Evolutionary conservation across 768 basidiomycete species (phyloP).

Genomic region (Tulasnella sp.): DNA sequence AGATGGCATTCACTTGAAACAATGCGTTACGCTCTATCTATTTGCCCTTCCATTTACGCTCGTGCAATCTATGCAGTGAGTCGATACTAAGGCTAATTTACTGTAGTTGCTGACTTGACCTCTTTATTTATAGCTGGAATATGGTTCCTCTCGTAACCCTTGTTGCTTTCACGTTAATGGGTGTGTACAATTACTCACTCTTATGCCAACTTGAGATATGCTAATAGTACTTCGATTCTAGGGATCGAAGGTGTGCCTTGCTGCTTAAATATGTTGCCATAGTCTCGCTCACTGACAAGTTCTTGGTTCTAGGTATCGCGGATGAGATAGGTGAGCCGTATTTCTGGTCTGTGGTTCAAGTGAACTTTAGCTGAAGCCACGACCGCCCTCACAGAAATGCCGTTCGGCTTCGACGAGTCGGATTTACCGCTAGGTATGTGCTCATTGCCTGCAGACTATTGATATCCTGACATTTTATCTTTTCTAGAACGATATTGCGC

Average conservation of each 20-base stretch:
- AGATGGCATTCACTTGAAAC: slow-evolving; percentile 88
- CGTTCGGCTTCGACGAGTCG: slow-evolving; percentile 59
- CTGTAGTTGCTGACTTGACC: too few relatives aligned
- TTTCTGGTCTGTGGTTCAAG: too few relatives aligned
- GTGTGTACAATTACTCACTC: too few relatives aligned
- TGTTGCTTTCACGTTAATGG: slow-evolving; percentile 86
- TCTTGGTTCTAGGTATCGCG: too few relatives aligned
- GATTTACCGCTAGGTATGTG: slow-evolving; percentile 63
- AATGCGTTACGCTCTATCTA: slow-evolving; percentile 88
- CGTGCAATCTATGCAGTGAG: slow-evolving; percentile 52
- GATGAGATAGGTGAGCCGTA: slow-evolving; percentile 84
- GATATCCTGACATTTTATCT: neutral
- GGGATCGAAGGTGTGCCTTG: too few relatives aligned
- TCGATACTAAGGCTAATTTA: neutral
- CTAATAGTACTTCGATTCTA: too few relatives aligned
- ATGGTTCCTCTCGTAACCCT: slow-evolving; percentile 20
- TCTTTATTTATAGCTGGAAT: slow-evolving; percentile 22
- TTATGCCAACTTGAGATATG: too few relatives aligned
- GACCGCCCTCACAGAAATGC: too few relatives aligned
- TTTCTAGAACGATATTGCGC: slow-evolving; percentile 2
- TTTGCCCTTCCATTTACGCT: slow-evolving; percentile 84
- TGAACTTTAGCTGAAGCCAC: too few relatives aligned
- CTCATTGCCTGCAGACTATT: neutral
- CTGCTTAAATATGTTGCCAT: too few relatives aligned
- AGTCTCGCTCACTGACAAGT: too few relatives aligned